Evolutionary conservation across 148 eudicot genomes (phyloP).

Genomic region (Dysphania ambrosioides): DNA sequence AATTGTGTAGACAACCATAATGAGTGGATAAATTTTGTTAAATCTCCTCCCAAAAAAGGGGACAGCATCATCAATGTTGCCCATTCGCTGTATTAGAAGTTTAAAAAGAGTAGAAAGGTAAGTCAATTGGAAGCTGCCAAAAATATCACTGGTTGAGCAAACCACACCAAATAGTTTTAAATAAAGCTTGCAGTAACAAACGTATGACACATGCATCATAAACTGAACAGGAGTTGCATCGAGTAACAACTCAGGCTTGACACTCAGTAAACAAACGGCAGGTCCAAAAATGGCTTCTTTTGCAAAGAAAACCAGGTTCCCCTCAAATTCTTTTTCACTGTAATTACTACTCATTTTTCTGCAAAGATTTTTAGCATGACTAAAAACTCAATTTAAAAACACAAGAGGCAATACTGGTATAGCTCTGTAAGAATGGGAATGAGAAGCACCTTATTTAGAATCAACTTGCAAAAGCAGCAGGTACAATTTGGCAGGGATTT

Average conservation of each 20-base stretch:
- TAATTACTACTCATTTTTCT: not conserved
- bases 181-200: not conserved
- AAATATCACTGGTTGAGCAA: not conserved
- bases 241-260: not conserved
- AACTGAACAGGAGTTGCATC: not conserved
- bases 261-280: not conserved
- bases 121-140: not conserved
- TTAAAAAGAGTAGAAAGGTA: constrained; percentile 8
- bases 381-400: not conserved
- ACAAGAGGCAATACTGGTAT: not conserved
- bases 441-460: not conserved
- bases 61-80: constrained; percentile 78
- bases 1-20: constrained; percentile 83
- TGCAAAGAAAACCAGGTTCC: not conserved
- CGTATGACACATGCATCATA: not conserved
- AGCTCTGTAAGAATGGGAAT: not conserved
- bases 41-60: constrained; percentile 84
- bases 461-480: too few species aligned
- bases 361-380: not conserved
- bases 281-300: not conserved
- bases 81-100: constrained; percentile 64
- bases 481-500: too few species aligned
- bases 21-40: constrained; percentile 83
- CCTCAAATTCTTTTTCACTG: not conserved
- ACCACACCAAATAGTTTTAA: not conserved